Evolutionary conservation across 352 stramenopile species (phyloP).

Genomic region (Thalassiosira exigua): DNA sequence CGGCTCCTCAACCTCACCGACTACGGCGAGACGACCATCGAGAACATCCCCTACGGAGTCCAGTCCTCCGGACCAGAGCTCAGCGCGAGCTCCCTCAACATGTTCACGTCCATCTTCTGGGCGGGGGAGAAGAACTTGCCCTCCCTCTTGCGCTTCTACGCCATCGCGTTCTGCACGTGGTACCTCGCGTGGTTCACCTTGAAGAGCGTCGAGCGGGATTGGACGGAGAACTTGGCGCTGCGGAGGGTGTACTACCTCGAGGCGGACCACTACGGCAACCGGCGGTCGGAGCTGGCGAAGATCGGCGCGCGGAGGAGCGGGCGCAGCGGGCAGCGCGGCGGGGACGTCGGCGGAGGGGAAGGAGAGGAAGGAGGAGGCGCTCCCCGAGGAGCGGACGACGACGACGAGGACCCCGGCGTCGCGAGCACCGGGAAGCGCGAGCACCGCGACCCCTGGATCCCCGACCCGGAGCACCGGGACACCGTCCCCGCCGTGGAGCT

Average conservation of each 20-base stretch:
- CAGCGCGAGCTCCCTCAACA: background rate
- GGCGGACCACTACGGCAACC: slow-evolving; percentile 70
- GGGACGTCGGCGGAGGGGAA: no score
- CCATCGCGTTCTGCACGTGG: slow-evolving; percentile 69
- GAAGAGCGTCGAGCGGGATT: slow-evolving; percentile 67
- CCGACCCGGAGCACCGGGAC: slow-evolving; percentile 76
- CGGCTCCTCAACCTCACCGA: slow-evolving; percentile 64
- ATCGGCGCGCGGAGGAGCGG: slow-evolving; percentile 26
- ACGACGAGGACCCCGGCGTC: slow-evolving; percentile 22
- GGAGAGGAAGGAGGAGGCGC: background rate
- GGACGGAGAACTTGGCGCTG: slow-evolving; percentile 73
- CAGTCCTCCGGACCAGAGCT: no score
- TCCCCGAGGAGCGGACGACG: no score
- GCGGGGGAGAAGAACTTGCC: slow-evolving; percentile 7
- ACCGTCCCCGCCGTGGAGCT: slow-evolving; percentile 81
- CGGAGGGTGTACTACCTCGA: slow-evolving; percentile 83
- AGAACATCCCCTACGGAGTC: slow-evolving; percentile 62
- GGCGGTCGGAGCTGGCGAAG: slow-evolving; percentile 66
- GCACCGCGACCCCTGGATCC: slow-evolving; percentile 75
- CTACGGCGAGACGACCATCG: slow-evolving; percentile 77
- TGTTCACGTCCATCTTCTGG: slow-evolving; percentile 49
- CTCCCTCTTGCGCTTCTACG: slow-evolving; percentile 59
- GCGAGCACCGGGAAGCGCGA: slow-evolving; percentile 28
- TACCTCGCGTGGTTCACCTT: slow-evolving; percentile 68
- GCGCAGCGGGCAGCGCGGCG: slow-evolving; percentile 38